Evolutionary conservation across 1,284 basidiomycete species (phyloP).

Genomic region (Leccinum huronense): DNA sequence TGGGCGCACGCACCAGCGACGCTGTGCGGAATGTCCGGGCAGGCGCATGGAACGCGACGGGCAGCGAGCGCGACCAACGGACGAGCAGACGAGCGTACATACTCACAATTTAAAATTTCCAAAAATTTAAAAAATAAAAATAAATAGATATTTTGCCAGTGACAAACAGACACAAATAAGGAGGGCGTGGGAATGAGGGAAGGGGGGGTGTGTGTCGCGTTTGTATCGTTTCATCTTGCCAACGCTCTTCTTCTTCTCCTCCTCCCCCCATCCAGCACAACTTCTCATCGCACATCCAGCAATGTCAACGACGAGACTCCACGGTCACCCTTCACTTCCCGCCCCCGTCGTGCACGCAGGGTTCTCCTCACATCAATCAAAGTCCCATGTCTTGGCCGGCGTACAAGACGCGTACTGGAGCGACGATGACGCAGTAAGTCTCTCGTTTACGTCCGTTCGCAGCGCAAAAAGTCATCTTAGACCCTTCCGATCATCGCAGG

Average conservation of each 20-base stretch:
- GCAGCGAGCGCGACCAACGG: conserved; percentile 25
- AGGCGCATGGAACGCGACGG: conserved; percentile 15
- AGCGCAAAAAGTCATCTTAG: conserved; percentile 16
- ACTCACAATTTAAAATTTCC: background rate
- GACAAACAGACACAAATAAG: conserved; percentile 29
- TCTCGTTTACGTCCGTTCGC: conserved; percentile 3
- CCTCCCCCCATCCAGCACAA: conserved; percentile 14
- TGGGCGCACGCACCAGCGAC: conserved; percentile 11
- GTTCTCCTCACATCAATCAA: conserved; percentile 69
- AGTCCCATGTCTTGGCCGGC: conserved; percentile 81
- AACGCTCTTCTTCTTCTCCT: conserved; percentile 10
- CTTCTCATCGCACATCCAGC: conserved; percentile 3
- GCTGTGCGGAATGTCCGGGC: conserved; percentile 21
- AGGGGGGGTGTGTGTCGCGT: conserved; percentile 25
- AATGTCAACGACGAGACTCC: conserved; percentile 49
- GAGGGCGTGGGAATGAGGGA: conserved; percentile 25
- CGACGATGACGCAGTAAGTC: conserved; percentile 80
- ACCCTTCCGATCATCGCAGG: conserved; percentile 49
- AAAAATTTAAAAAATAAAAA: conserved; percentile 2
- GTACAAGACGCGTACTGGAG: conserved; percentile 99
- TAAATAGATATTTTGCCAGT: conserved; percentile 11
- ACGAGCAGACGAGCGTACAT: conserved; percentile 33
- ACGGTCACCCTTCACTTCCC: conserved; percentile 59
- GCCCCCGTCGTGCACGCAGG: conserved; percentile 69
- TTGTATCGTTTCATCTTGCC: conserved; percentile 23